Conservation (phyloP, 768 basidiomycete species). For the Leucosporidium yakuticum region DNA sequence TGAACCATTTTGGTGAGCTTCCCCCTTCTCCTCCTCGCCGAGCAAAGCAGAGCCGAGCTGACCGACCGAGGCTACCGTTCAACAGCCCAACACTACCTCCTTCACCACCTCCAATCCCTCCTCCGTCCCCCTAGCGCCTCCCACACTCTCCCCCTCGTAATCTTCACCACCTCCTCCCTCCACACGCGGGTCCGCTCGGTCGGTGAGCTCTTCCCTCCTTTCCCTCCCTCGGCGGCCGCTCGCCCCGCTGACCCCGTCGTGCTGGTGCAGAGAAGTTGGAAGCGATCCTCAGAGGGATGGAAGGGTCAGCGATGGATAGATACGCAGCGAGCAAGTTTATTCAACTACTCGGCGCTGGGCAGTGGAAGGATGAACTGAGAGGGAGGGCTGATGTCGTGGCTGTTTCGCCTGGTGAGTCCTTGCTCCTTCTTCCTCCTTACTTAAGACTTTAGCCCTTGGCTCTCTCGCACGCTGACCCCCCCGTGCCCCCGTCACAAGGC, state of each 20-base stretch:
- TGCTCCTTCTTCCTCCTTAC: neutral
- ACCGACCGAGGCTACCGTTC: neutral
- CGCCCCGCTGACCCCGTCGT: neutral
- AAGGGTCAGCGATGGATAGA: neutral
- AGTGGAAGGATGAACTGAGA: neutral
- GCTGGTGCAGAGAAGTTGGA: neutral
- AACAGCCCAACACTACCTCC: conserved; percentile 19
- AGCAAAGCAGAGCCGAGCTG: no score
- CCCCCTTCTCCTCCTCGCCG: no score
- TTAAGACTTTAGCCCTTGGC: no score
- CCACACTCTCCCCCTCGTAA: neutral
- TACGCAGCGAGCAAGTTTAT: conserved; percentile 22
- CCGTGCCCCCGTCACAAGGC: conserved; percentile 13
- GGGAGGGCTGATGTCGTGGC: conserved; percentile 4
- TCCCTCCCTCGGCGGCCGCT: neutral
- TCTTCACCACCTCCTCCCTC: conserved; percentile 17
- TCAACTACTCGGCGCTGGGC: neutral
- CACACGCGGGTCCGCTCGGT: neutral
- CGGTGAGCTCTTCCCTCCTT: neutral
- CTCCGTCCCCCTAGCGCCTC: neutral
- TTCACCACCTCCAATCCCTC: neutral
- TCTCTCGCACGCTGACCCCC: neutral
- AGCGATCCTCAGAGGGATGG: neutral
- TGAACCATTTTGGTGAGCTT: conserved; percentile 22
- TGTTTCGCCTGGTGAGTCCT: conserved; percentile 23